phyloP scores from a whole-genome alignment of 495 filamentous ascomycete species.

The Xylaria flabelliformis region DNA sequence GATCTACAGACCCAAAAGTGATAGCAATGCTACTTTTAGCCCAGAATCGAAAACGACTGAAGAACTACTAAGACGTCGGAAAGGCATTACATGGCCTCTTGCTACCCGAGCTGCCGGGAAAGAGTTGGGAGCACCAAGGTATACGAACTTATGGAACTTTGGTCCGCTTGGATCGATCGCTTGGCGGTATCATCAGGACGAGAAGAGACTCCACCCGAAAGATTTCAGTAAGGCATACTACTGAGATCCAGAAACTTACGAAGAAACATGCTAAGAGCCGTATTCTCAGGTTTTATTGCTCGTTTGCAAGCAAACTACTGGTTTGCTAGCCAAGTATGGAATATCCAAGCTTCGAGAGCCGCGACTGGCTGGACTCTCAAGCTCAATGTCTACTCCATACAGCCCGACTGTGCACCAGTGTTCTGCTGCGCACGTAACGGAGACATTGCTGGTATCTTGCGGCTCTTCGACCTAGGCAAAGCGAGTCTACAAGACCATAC shows the following conservation, averaged over 20 bases:
- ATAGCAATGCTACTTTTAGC: neutral
- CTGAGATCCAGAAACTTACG: too few species aligned
- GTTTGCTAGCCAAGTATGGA: slow-evolving; percentile 5
- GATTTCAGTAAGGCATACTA: neutral
- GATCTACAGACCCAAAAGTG: neutral
- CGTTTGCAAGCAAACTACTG: slow-evolving; percentile 5
- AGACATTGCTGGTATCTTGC: neutral
- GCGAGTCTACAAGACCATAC: slow-evolving; percentile 14
- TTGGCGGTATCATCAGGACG: neutral
- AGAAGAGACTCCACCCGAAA: neutral
- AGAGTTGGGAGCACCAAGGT: neutral
- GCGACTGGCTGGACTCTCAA: slow-evolving; percentile 9
- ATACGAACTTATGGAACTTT: neutral
- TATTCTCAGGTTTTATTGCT: neutral
- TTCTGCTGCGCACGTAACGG: slow-evolving; percentile 1
- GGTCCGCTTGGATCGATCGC: slow-evolving; percentile 7
- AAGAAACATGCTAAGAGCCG: neutral
- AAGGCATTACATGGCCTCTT: neutral
- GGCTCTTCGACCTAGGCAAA: neutral
- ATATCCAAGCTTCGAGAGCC: slow-evolving; percentile 12
- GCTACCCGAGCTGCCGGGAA: neutral
- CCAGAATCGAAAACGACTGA: neutral
- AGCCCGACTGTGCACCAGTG: neutral
- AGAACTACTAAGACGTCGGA: too few species aligned
- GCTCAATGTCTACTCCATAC: neutral